Evolutionary conservation across 306 rosid species (phyloP).

Genomic region (Amphicarpaea edgeworthii): DNA sequence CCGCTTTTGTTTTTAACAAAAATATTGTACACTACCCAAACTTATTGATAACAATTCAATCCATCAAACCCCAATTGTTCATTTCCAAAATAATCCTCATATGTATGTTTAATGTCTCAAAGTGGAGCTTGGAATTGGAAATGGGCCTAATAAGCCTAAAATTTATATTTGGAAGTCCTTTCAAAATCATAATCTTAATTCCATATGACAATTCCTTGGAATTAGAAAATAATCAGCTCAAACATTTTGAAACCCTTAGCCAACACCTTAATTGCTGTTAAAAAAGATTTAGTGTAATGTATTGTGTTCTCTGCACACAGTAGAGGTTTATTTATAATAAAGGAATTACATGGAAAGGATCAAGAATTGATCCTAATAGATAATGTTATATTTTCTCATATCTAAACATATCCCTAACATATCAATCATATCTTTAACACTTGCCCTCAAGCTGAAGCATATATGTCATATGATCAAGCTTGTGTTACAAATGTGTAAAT

Average conservation of each 20-base stretch:
- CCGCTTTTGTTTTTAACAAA: background rate
- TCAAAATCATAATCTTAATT: conserved; percentile 4
- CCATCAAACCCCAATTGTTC: background rate
- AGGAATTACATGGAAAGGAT: no score
- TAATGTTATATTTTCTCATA: no score
- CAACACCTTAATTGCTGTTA: background rate
- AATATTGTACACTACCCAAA: background rate
- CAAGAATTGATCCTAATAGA: no score
- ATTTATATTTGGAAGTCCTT: background rate
- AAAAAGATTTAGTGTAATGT: no score
- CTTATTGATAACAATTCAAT: background rate
- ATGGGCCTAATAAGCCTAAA: background rate
- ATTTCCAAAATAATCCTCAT: background rate
- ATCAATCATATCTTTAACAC: no score
- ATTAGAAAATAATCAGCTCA: background rate
- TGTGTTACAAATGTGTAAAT: no score
- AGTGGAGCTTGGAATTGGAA: background rate
- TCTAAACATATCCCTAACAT: no score
- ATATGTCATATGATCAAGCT: no score
- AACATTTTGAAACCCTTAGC: background rate
- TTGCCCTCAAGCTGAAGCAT: no score
- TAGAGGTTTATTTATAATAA: no score
- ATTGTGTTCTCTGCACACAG: no score
- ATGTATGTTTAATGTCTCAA: background rate
- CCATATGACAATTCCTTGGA: background rate